phyloP scores from a whole-genome alignment of 163 green algal species.

The Scenedesmus sp. region DNA sequence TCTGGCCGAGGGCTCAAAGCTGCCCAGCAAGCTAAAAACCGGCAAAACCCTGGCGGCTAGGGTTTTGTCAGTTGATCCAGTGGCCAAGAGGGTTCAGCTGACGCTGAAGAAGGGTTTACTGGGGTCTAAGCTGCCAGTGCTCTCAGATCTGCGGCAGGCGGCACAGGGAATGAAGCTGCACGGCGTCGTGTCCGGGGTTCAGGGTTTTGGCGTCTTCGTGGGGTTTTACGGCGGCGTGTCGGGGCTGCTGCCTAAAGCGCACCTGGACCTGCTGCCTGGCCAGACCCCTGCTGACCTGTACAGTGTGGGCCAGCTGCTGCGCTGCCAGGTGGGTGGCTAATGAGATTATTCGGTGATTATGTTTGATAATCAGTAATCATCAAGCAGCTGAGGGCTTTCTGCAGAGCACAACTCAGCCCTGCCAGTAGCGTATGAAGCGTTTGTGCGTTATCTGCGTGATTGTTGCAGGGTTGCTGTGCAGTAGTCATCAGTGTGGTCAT shows the following conservation, averaged over 20 bases:
- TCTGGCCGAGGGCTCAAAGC: constrained; percentile 27
- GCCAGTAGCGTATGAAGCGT: no score
- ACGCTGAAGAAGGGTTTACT: constrained; percentile 88
- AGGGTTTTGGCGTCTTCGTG: constrained; percentile 89
- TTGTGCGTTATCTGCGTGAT: no score
- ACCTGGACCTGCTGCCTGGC: constrained; percentile 79
- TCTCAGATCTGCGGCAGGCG: constrained; percentile 73
- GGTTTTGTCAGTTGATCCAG: constrained; percentile 80
- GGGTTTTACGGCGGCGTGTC: constrained; percentile 86
- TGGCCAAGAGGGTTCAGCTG: constrained; percentile 64
- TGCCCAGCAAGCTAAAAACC: constrained; percentile 69
- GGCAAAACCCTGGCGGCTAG: constrained; percentile 33
- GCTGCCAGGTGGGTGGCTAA: constrained; percentile 19
- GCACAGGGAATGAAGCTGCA: constrained; percentile 77
- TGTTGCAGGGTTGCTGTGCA: no score
- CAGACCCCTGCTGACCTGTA: constrained; percentile 75
- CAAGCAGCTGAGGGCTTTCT: no score
- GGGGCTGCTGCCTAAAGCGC: constrained; percentile 69
- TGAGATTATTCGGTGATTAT: no score
- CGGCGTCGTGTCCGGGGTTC: constrained; percentile 87
- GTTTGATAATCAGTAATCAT: no score
- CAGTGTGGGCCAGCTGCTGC: constrained; percentile 69
- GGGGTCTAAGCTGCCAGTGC: constrained; percentile 78
- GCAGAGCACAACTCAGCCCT: no score
- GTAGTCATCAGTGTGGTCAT: no score